Percentiles rank a stretch among this genome's conserved stretches.
Evolutionary conservation across 208 protist species (phyloP).

Genomic region (Trichomonas vaginalis): DNA sequence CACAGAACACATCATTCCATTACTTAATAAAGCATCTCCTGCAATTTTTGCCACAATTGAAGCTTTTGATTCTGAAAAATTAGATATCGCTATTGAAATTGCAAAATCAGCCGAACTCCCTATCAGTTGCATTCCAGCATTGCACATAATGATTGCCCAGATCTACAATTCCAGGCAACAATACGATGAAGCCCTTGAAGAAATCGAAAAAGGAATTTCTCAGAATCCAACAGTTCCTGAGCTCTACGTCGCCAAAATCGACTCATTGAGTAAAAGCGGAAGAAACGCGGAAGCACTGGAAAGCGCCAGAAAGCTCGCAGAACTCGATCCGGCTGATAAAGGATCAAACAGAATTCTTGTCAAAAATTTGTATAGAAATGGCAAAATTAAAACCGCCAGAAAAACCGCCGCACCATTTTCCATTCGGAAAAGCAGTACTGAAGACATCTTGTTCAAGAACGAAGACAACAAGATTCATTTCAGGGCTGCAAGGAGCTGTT

Average conservation of each 20-base stretch:
- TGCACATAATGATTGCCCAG: not conserved
- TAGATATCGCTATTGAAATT: not conserved
- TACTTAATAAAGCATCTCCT: not conserved
- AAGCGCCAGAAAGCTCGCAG: not conserved
- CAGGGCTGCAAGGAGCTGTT: not conserved
- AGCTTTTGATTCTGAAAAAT: not conserved
- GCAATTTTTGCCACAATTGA: not conserved
- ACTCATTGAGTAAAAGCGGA: not conserved
- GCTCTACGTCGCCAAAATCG: not conserved
- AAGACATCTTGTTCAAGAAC: not conserved
- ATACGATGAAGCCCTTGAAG: not conserved
- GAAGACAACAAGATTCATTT: not conserved
- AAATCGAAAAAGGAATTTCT: not conserved
- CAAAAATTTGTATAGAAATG: not conserved
- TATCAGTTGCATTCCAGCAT: not conserved
- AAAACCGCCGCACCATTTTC: not conserved
- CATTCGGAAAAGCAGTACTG: not conserved
- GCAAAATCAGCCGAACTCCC: not conserved
- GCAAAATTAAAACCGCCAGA: not conserved
- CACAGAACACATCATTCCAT: not conserved
- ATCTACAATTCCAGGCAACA: not conserved
- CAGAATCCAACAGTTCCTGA: not conserved
- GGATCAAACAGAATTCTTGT: not conserved
- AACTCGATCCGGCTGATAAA: not conserved
- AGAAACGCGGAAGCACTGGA: not conserved